A percentile compares a stretch with the other conserved stretches of the same genome.
Evolutionary conservation across 108 stramenopile species (phyloP).

Genomic region (Nitzschia sp.): DNA sequence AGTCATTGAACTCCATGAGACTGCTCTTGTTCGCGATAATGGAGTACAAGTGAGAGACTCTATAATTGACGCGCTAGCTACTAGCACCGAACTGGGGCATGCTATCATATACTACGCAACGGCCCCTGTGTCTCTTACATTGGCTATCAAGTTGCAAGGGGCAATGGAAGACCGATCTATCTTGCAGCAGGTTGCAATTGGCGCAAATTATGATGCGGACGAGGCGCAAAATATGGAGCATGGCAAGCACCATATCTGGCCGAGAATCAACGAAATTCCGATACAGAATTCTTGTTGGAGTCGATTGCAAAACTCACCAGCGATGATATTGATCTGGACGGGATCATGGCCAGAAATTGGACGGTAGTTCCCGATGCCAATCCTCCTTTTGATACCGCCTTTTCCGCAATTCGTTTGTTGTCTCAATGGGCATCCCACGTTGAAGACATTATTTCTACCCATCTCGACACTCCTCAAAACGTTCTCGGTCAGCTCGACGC

Average conservation of each 20-base stretch:
- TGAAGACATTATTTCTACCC: no score
- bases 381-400: constrained; percentile 8
- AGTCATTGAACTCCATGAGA: constrained; percentile 10
- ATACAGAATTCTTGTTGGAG: constrained; percentile 5
- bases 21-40: no score
- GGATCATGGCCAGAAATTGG: constrained; percentile 9
- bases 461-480: no score
- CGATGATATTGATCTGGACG: constrained; percentile 29
- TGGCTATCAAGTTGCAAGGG: no score
- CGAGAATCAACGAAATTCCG: no score
- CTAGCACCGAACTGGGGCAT: constrained; percentile 32
- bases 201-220: constrained; percentile 12
- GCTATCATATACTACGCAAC: constrained; percentile 30
- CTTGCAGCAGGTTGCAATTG: no score
- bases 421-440: no score
- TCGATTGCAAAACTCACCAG: constrained; percentile 7
- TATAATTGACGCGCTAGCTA: constrained; percentile 27
- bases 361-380: not conserved
- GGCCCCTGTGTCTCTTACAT: constrained; percentile 20
- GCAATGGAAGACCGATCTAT: no score
- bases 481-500: no score
- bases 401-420: constrained; percentile 24
- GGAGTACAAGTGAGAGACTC: no score
- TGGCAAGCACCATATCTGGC: constrained; percentile 29
- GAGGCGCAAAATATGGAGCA: constrained; percentile 17